Evolutionary conservation across 2,329 filamentous ascomycete genomes (phyloP), one percentile per base, ranked within the genome.

Genomic region (Colletotrichum simmondsii): DNA sequence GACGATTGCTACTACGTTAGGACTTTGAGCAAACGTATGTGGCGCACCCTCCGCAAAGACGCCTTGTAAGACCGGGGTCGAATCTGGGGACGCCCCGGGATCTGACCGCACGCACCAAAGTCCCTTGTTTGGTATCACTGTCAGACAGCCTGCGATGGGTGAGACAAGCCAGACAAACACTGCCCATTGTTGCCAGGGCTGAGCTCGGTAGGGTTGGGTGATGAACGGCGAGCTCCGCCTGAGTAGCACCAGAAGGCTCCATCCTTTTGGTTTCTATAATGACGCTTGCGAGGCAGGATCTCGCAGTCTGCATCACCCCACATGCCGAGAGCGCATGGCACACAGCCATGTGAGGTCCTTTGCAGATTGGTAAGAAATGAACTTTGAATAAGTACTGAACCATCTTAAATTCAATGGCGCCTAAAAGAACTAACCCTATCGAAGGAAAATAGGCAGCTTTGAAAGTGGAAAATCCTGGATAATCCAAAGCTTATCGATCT

Each of bases 1-100:
- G 68, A 57, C 68, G 64, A 68, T 71, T 61, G 52, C 58, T 71
- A 14, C 64, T 37, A 19, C 24, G 52, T 71, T 61, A 28, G 57
- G 64, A 14, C 30, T 14, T n/a, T 22, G n/a, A 6, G 24, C 56
- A 54, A 26, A 53, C 63, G 68, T 70, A 37, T 46, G n/a, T 60
- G 54, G 62, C 62, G 54, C 68, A 53, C 28, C 54, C 42, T 22
- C 35, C 52, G 53, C 35, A 65, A 65, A 11, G 30, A 53, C 28
- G 46, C 61, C 60, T 35, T 10, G 14, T 3, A 24, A 32, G 19
- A 22, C 53, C 22, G 46, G 24, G 24, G 14, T 5, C 22, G 42
- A 52, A 56, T 26, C 56, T 26, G 26, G 63, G 56, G 16, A 37
- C 54, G 56, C 56, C 46, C 19, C 35, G 16, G 24, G 68, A 64